Conservation (phyloP, 2,329 filamentous ascomycete genomes). For the Colletotrichum somersetense region DNA sequence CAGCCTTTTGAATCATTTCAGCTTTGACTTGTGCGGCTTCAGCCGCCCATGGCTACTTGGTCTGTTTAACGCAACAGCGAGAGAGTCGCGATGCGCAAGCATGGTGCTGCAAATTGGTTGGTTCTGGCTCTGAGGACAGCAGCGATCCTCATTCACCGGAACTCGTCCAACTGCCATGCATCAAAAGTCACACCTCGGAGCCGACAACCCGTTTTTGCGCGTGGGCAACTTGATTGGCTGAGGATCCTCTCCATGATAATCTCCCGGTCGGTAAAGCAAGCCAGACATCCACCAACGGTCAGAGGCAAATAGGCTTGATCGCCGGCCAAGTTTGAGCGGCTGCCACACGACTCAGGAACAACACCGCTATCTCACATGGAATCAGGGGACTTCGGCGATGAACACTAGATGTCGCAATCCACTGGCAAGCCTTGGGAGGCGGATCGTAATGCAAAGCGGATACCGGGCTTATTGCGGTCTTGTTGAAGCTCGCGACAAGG, state of each 20-base stretch:
- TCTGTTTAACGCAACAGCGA: slow-evolving; percentile 13
- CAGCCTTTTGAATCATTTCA: slow-evolving; percentile 20
- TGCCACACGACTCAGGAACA: slow-evolving; percentile 3
- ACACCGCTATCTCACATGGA: background rate
- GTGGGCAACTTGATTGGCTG: slow-evolving; percentile 27
- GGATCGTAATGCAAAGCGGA: slow-evolving; percentile 16
- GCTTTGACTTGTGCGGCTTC: background rate
- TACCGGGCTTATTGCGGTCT: slow-evolving; percentile 37
- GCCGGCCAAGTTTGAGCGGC: background rate
- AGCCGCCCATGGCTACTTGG: background rate
- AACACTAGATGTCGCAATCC: background rate
- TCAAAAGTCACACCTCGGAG: background rate
- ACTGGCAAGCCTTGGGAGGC: background rate
- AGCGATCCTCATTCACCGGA: slow-evolving; percentile 21
- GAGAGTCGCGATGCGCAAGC: slow-evolving; percentile 5
- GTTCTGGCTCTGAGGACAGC: background rate
- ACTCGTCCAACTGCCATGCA: slow-evolving; percentile 11
- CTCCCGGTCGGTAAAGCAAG: background rate
- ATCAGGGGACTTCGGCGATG: background rate
- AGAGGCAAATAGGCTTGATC: background rate
- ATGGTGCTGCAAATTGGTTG: slow-evolving; percentile 7
- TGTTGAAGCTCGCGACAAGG: slow-evolving; percentile 18
- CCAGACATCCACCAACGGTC: background rate
- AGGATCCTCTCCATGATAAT: slow-evolving; percentile 8
- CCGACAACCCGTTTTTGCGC: slow-evolving; percentile 14